A percentile compares a stretch with the other conserved stretches of the same genome.
Conservation (phyloP, 1,284 basidiomycete genomes). For the Pseudozyma tsukubaensis region DNA sequence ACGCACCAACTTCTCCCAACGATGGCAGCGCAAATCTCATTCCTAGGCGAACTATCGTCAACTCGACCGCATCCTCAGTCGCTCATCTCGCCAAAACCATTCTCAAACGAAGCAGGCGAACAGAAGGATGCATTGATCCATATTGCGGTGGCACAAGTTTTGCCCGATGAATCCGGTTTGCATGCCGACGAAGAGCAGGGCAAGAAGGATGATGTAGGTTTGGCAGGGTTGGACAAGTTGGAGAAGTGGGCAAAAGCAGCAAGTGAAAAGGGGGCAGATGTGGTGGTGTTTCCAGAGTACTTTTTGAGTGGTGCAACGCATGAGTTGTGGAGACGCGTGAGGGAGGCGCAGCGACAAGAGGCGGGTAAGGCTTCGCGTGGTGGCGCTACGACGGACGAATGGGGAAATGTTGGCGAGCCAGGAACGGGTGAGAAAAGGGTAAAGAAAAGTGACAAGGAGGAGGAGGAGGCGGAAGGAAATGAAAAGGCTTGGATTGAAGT, state of each 20-base stretch:
- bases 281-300: slow-evolving; percentile 66
- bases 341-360: slow-evolving; percentile 17
- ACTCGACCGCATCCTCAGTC: slow-evolving; percentile 13
- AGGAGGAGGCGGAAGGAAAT: slow-evolving; percentile 20
- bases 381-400: no score
- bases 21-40: slow-evolving; percentile 3
- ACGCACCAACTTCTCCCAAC: neutral
- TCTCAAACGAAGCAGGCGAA: slow-evolving; percentile 8
- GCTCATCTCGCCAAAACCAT: slow-evolving; percentile 5
- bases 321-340: slow-evolving; percentile 46
- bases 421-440: neutral
- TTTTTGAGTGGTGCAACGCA: slow-evolving; percentile 63
- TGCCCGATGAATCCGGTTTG: slow-evolving; percentile 36
- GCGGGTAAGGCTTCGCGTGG: neutral
- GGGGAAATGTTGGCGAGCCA: neutral
- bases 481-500: slow-evolving; percentile 54
- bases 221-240: slow-evolving; percentile 44
- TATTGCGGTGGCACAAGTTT: slow-evolving; percentile 43
- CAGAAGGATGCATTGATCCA: slow-evolving; percentile 30
- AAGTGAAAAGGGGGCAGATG: slow-evolving; percentile 45
- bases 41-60: slow-evolving; percentile 22
- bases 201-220: neutral
- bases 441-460: neutral
- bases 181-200: slow-evolving; percentile 2
- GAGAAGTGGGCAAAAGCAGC: slow-evolving; percentile 38